phyloP scores from a whole-genome alignment of 768 basidiomycete genomes.

The Lactarius quietus region DNA sequence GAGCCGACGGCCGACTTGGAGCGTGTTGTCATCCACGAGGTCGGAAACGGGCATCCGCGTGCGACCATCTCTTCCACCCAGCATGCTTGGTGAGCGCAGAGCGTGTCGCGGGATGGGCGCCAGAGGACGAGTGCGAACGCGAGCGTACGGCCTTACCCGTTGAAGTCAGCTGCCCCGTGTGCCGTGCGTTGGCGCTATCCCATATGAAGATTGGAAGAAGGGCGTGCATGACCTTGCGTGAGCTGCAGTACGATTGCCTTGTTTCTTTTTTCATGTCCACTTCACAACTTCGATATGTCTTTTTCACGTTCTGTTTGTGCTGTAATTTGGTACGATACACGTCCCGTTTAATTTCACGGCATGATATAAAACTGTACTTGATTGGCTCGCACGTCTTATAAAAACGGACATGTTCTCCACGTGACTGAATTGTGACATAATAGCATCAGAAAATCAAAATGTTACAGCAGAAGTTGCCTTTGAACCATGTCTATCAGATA shows the following conservation, averaged over 20 bases:
- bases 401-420: not conserved
- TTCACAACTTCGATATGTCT: not conserved
- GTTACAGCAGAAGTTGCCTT: conserved; percentile 32
- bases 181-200: conserved; percentile 61
- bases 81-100: conserved; percentile 66
- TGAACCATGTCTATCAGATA: conserved; percentile 37
- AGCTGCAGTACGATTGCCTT: not conserved
- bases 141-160: conserved; percentile 37
- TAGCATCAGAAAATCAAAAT: not conserved
- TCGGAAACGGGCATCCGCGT: conserved; percentile 37
- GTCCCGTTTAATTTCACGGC: not conserved
- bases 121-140: conserved; percentile 35
- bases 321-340: not conserved
- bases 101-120: conserved; percentile 61
- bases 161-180: conserved; percentile 74
- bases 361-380: not conserved
- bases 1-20: conserved; percentile 34
- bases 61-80: conserved; percentile 67
- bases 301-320: not conserved
- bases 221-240: conserved; percentile 36
- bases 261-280: not conserved
- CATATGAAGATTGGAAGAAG: conserved; percentile 57
- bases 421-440: conserved; percentile 13
- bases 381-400: not conserved
- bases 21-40: conserved; percentile 40